A percentile compares a stretch with the other conserved stretches of the same genome.
phyloP scores from a whole-genome alignment of 441 rosid species.

The Adansonia grandidieri region DNA sequence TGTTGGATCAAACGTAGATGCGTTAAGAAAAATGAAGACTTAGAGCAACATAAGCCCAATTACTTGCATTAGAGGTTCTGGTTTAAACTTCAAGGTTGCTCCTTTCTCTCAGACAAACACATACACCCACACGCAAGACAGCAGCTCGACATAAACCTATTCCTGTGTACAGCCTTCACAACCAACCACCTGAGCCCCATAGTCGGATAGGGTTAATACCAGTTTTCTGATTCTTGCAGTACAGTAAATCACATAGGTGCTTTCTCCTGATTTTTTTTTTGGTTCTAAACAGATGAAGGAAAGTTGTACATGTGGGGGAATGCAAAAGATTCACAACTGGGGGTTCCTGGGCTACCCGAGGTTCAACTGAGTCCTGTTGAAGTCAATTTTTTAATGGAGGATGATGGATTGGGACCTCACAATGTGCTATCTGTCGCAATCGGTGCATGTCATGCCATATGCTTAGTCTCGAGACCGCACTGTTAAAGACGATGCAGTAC shows the following conservation, averaged over 20 bases:
- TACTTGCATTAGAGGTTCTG: not conserved
- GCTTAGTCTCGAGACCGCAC: conserved; percentile 66
- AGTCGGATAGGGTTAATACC: not conserved
- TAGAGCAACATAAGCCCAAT: not conserved
- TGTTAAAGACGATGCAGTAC: conserved; percentile 19
- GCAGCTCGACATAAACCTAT: not conserved
- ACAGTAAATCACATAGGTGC: not conserved
- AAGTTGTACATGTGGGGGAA: conserved; percentile 96
- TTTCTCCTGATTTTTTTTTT: conserved; percentile 6
- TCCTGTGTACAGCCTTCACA: not conserved
- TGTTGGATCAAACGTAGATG: too few species aligned
- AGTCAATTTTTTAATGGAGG: conserved; percentile 74
- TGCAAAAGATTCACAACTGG: conserved; percentile 81
- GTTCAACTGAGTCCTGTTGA: conserved; percentile 66
- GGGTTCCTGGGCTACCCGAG: conserved; percentile 83
- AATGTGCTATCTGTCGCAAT: conserved; percentile 68
- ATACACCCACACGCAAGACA: not conserved
- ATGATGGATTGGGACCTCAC: conserved; percentile 56
- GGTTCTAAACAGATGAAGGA: conserved; percentile 59
- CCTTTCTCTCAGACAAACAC: not conserved
- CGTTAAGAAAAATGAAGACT: too few species aligned
- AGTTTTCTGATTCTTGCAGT: not conserved
- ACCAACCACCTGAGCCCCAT: conserved; percentile 5
- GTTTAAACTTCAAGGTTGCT: not conserved
- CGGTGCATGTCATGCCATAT: conserved; percentile 90